These are phyloP conservation scores for Aphanomyces invadans DNA, from an alignment of 352 stramenopile species.

Conservation along the genomic window DNA sequence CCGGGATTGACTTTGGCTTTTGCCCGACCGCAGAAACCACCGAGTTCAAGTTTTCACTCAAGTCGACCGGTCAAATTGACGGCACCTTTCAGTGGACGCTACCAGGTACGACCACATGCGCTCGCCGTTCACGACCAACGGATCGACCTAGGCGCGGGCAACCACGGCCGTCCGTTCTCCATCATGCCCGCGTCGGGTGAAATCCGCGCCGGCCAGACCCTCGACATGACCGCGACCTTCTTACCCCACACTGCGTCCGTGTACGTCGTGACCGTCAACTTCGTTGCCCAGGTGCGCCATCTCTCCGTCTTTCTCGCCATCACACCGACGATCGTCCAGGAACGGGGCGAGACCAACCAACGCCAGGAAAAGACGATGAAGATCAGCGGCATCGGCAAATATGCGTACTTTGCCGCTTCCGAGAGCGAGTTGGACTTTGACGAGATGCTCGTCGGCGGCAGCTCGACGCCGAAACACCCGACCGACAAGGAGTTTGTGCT, in stretches of 20 bases:
- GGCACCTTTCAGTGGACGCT: conserved; percentile 79
- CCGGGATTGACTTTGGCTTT: conserved; percentile 81
- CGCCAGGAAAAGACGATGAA: conserved; percentile 60
- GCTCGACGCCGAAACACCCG: conserved; percentile 34
- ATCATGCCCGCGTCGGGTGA: conserved; percentile 62
- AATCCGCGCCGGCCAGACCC: conserved; percentile 48
- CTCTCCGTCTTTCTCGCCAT: background rate
- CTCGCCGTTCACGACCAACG: too few relatives aligned
- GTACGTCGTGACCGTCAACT: conserved; percentile 75
- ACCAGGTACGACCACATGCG: conserved; percentile 29
- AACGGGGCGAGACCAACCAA: conserved; percentile 26
- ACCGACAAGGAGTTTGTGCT: conserved; percentile 80
- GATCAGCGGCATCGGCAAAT: conserved; percentile 85
- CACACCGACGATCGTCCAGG: background rate
- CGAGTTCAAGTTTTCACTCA: conserved; percentile 56
- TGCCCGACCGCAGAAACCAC: conserved; percentile 82
- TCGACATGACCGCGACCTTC: conserved; percentile 72
- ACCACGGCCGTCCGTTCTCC: conserved; percentile 65
- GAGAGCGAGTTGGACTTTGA: conserved; percentile 79
- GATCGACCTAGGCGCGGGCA: conserved; percentile 32
- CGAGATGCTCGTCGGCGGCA: conserved; percentile 62
- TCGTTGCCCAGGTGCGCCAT: conserved; percentile 43
- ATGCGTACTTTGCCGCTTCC: conserved; percentile 75
- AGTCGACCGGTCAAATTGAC: conserved; percentile 85
- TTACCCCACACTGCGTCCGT: conserved; percentile 62